Conservation (phyloP, 169 alveolate genomes). For the Cystoisospora suis region DNA sequence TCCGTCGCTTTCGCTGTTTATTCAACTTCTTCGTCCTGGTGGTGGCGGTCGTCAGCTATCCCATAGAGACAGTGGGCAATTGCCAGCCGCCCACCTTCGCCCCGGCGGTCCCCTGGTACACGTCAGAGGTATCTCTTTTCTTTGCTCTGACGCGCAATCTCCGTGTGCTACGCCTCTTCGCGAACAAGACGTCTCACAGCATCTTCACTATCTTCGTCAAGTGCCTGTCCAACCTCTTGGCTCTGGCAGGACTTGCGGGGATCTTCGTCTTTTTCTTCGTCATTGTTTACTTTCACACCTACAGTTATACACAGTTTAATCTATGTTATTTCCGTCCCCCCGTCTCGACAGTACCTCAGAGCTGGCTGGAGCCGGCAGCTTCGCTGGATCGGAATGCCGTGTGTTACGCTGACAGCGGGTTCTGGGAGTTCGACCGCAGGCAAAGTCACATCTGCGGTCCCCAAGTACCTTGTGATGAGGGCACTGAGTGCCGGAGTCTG, state of each 20-base stretch:
- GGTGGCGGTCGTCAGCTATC: not conserved
- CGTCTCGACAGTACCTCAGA: not conserved
- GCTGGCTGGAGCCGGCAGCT: not conserved
- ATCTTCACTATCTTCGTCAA: not conserved
- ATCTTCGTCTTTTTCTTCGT: not conserved
- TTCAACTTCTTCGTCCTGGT: not conserved
- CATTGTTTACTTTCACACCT: conserved; percentile 13
- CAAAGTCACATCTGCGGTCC: conserved; percentile 48
- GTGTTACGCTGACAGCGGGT: conserved; percentile 55
- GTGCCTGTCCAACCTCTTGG: not conserved
- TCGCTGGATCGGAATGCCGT: not conserved
- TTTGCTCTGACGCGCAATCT: not conserved
- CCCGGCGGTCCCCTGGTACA: conserved; percentile 18
- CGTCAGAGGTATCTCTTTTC: not conserved
- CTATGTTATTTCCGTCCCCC: not conserved
- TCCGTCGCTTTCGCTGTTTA: not conserved
- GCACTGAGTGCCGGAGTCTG: conserved; percentile 60
- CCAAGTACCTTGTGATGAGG: conserved; percentile 41
- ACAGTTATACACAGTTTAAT: conserved; percentile 24
- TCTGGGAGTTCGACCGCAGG: conserved; percentile 57
- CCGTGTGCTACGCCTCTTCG: conserved; percentile 5
- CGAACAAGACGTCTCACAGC: not conserved
- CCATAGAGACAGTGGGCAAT: not conserved
- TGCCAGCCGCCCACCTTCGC: not conserved
- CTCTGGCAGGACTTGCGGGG: conserved; percentile 2